Evolutionary conservation across 371 early-diverging fungal species (phyloP).

Genomic region (Mortierella sp.): DNA sequence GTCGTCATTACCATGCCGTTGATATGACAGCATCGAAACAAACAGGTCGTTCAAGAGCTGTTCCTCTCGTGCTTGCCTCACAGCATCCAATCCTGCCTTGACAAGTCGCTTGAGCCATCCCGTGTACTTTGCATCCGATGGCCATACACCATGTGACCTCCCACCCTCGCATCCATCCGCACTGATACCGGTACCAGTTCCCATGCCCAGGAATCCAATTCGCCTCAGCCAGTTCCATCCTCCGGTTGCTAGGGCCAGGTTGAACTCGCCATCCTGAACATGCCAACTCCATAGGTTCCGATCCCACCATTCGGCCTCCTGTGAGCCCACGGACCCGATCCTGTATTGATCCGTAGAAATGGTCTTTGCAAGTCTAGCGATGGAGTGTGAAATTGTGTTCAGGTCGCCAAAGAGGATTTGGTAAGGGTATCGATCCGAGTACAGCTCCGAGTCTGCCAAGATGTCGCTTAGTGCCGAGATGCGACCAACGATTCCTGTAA

Average conservation of each 20-base stretch:
- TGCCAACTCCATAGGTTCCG: conserved; percentile 63
- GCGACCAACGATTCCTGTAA: conserved; percentile 78
- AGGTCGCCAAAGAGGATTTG: conserved; percentile 84
- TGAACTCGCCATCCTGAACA: conserved; percentile 57
- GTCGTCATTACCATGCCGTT: not conserved
- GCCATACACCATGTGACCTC: conserved; percentile 3
- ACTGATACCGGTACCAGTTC: conserved; percentile 2
- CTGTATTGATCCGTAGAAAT: conserved; percentile 78
- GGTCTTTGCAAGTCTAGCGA: conserved; percentile 76
- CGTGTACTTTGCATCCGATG: conserved; percentile 31
- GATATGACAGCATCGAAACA: conserved; percentile 7
- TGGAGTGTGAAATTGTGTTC: conserved; percentile 86
- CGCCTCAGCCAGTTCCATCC: conserved; percentile 48
- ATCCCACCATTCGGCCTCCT: conserved; percentile 83
- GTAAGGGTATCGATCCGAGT: conserved; percentile 60
- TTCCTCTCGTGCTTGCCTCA: conserved; percentile 31
- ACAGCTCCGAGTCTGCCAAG: conserved; percentile 64
- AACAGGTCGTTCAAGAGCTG: conserved; percentile 30
- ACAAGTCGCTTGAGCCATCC: conserved; percentile 31
- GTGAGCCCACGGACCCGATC: conserved; percentile 68
- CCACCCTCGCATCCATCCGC: not conserved
- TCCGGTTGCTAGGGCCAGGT: conserved; percentile 58
- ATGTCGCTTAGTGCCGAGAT: conserved; percentile 77
- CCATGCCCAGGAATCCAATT: conserved; percentile 23
- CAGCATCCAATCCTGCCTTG: conserved; percentile 30